A percentile compares a stretch with the other conserved stretches of the same genome.
phyloP scores from a whole-genome alignment of 139 green algal species.

The Coelastrella sp. region DNA sequence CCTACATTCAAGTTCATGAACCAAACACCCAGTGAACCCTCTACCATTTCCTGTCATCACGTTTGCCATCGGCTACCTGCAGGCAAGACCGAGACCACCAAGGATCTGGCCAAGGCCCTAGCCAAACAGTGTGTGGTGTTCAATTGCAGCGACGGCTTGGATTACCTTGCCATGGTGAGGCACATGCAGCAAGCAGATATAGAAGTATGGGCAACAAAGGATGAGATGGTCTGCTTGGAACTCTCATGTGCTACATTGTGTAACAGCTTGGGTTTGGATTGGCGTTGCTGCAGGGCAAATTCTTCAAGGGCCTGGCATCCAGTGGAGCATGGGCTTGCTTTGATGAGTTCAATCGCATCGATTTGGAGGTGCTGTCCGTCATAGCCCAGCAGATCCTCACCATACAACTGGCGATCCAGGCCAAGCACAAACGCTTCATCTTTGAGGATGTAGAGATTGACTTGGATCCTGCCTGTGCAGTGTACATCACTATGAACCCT shows the following conservation, averaged over 20 bases:
- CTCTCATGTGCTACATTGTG: too few relatives aligned
- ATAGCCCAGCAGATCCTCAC: slow-evolving; percentile 78
- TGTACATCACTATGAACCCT: slow-evolving; percentile 92
- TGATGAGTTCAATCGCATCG: slow-evolving; percentile 89
- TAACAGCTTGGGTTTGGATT: not conserved
- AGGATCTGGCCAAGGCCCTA: slow-evolving; percentile 86
- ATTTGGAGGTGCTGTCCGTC: slow-evolving; percentile 75
- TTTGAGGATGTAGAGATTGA: slow-evolving; percentile 83
- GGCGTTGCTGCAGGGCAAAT: slow-evolving; percentile 64
- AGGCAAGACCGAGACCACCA: slow-evolving; percentile 88
- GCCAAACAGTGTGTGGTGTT: slow-evolving; percentile 87
- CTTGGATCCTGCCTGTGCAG: slow-evolving; percentile 63
- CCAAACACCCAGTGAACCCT: too few relatives aligned
- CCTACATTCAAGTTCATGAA: not conserved
- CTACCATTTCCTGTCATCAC: too few relatives aligned
- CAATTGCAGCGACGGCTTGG: slow-evolving; percentile 84
- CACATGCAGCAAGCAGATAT: too few relatives aligned
- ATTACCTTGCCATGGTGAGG: slow-evolving; percentile 72
- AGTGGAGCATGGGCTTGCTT: slow-evolving; percentile 86
- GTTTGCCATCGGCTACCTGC: too few relatives aligned
- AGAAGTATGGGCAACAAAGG: too few relatives aligned
- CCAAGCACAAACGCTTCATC: slow-evolving; percentile 72
- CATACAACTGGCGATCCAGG: slow-evolving; percentile 78
- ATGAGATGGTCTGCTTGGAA: too few relatives aligned
- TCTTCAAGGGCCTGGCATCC: slow-evolving; percentile 86